These are phyloP conservation scores for Phytophthora sp. DNA, from an alignment of 352 stramenopile genomes.

Conservation along the genomic window DNA sequence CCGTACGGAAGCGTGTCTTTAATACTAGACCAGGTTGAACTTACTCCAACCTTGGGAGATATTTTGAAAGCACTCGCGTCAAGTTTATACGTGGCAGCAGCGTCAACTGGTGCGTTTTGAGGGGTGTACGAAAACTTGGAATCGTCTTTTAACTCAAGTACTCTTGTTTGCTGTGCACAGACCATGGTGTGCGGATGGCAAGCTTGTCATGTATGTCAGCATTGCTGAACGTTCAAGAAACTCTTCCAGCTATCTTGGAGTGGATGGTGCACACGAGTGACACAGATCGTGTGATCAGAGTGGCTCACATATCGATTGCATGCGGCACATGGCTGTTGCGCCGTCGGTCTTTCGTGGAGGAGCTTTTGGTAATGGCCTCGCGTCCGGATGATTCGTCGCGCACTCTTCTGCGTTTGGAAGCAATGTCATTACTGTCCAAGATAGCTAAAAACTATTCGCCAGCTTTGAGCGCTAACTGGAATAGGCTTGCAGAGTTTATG, in stretches of 20 bases:
- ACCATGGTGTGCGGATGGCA: conserved; percentile 80
- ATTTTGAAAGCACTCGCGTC: conserved; percentile 73
- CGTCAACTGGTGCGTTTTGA: conserved; percentile 54
- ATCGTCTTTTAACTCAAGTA: background rate
- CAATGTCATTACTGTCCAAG: conserved; percentile 86
- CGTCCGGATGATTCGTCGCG: conserved; percentile 59
- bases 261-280: conserved; percentile 75
- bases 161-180: conserved; percentile 29
- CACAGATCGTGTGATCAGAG: conserved; percentile 47
- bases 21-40: conserved; percentile 53
- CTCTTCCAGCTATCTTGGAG: conserved; percentile 62
- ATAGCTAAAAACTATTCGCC: conserved; percentile 84
- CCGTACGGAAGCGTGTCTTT: conserved; percentile 70
- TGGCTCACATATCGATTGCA: conserved; percentile 68
- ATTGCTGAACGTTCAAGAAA: conserved; percentile 76
- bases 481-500: conserved; percentile 76
- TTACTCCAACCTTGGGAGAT: conserved; percentile 62
- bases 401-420: conserved; percentile 70
- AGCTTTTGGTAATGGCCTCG: conserved; percentile 73
- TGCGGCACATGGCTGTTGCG: conserved; percentile 64
- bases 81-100: conserved; percentile 67
- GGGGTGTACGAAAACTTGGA: background rate
- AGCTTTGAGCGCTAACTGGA: conserved; percentile 79
- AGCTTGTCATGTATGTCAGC: conserved; percentile 82
- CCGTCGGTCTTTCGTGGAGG: conserved; percentile 75